Percentiles rank a stretch among this genome's conserved stretches.
Conservation (phyloP, 768 basidiomycete species). For the Lentinula aciculospora region DNA sequence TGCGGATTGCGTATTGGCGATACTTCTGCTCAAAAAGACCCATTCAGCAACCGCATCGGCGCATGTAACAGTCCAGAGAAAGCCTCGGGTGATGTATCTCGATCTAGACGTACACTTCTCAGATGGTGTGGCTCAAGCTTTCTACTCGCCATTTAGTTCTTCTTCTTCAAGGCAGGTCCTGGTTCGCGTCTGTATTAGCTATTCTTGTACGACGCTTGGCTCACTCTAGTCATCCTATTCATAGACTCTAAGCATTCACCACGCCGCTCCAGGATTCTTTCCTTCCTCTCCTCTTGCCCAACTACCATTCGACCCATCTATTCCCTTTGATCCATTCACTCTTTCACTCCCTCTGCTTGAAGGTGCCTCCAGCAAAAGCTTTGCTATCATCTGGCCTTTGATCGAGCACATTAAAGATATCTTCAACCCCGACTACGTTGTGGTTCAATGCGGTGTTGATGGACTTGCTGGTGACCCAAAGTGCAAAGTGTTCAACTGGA, state of each 20-base stretch:
- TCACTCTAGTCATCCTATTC: neutral
- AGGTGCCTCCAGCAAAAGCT: slow-evolving; percentile 66
- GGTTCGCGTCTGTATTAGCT: slow-evolving; percentile 23
- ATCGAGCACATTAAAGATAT: slow-evolving; percentile 55
- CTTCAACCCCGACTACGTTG: slow-evolving; percentile 71
- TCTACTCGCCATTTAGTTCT: slow-evolving; percentile 34
- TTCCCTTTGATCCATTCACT: slow-evolving; percentile 53
- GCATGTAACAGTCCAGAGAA: slow-evolving; percentile 17
- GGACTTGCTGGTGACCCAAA: slow-evolving; percentile 77
- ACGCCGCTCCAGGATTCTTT: slow-evolving; percentile 79
- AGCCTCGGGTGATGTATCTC: slow-evolving; percentile 77
- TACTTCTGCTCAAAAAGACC: slow-evolving; percentile 59
- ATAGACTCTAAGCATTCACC: slow-evolving; percentile 82
- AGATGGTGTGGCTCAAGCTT: slow-evolving; percentile 81
- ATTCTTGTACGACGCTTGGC: neutral
- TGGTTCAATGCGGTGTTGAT: slow-evolving; percentile 86
- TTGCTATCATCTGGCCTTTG: slow-evolving; percentile 55
- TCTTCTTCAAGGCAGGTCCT: slow-evolving; percentile 36
- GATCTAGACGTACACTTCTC: slow-evolving; percentile 92
- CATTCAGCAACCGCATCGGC: slow-evolving; percentile 7
- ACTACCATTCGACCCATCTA: slow-evolving; percentile 28
- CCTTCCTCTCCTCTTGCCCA: slow-evolving; percentile 52
- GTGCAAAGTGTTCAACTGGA: slow-evolving; percentile 69
- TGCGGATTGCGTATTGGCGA: slow-evolving; percentile 79
- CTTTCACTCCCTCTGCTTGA: slow-evolving; percentile 73